Evolutionary conservation across 1,139 yeast genomes (phyloP).

Genomic region (Lodderomyces pseudojiufengensis): DNA sequence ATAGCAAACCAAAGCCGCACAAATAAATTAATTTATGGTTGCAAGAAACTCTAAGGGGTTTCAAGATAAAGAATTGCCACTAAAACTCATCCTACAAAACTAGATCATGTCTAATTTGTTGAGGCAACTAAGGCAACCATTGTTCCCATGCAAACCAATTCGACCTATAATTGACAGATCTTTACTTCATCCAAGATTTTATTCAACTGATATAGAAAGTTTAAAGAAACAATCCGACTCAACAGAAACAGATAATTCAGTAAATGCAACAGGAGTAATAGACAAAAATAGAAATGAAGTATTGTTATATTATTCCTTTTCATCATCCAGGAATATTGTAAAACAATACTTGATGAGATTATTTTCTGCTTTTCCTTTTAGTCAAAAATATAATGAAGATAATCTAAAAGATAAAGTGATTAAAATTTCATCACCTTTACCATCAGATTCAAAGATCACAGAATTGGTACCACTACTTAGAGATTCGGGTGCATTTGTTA

Average conservation of each 20-base stretch:
- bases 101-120: no score
- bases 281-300: constrained; percentile 32
- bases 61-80: no score
- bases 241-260: constrained; percentile 32
- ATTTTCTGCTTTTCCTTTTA: constrained; percentile 15
- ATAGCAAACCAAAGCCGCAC: no score
- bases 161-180: no score
- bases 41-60: no score
- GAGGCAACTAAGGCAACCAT: no score
- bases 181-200: constrained; percentile 11
- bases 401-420: constrained; percentile 21
- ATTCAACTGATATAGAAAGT: constrained; percentile 27
- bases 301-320: constrained; percentile 33
- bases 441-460: constrained; percentile 24
- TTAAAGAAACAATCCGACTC: constrained; percentile 32
- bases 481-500: constrained; percentile 94
- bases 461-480: constrained; percentile 65
- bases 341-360: constrained; percentile 21
- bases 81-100: no score
- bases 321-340: constrained; percentile 21
- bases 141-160: no score
- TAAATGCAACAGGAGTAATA: constrained; percentile 43
- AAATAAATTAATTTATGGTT: no score
- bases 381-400: constrained; percentile 12
- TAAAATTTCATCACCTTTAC: constrained; percentile 29